Evolutionary conservation across 2,329 filamentous ascomycete genomes (phyloP).

Genomic region (Microsporum audouinii): DNA sequence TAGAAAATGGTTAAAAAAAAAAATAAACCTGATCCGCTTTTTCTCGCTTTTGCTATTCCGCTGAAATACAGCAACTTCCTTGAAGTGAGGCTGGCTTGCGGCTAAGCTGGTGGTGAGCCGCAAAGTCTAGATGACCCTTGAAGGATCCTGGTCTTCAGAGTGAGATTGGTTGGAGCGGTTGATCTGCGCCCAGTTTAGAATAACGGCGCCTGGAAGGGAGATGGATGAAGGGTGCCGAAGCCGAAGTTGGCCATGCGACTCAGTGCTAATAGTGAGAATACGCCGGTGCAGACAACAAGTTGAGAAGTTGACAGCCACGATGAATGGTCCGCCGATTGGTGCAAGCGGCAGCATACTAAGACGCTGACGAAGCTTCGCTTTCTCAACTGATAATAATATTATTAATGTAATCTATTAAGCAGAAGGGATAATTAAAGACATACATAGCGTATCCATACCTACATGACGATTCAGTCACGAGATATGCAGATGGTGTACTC

Average conservation of each 20-base stretch:
- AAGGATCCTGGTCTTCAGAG: background rate
- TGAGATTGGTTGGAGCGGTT: background rate
- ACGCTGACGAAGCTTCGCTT: background rate
- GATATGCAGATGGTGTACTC: background rate
- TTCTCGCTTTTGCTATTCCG: background rate
- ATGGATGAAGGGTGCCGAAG: constrained; percentile 1
- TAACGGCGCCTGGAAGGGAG: background rate
- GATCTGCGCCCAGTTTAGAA: constrained; percentile 2
- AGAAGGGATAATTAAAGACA: background rate
- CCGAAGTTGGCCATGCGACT: background rate
- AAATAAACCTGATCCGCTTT: background rate
- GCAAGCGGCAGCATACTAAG: background rate
- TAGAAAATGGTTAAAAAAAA: background rate
- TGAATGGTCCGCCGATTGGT: background rate
- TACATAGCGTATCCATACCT: background rate
- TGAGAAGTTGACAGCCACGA: background rate
- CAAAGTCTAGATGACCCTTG: background rate
- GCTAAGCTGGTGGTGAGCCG: constrained; percentile 1
- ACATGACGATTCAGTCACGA: background rate
- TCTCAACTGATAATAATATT: background rate
- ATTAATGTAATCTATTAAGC: no score
- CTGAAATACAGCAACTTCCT: background rate
- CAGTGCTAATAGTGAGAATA: background rate
- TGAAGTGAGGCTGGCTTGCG: background rate
- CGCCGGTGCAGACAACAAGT: background rate